Evolutionary conservation across 805 yeast genomes (phyloP).

Genomic region (Kuraishia borneana): DNA sequence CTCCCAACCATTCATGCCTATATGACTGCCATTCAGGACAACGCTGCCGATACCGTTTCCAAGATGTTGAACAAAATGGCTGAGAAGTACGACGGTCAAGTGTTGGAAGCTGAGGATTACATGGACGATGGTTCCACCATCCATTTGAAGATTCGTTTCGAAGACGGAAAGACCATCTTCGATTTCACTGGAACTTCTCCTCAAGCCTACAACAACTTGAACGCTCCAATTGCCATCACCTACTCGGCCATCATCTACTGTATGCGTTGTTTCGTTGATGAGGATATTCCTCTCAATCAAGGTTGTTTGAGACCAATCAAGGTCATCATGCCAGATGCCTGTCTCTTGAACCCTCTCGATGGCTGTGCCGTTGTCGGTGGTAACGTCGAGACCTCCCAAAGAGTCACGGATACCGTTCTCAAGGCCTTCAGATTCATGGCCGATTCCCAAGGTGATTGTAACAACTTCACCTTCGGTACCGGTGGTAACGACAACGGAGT

Average conservation of each 20-base stretch:
- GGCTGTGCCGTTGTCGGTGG: constrained; percentile 95
- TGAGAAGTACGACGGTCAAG: constrained; percentile 24
- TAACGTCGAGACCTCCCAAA: constrained; percentile 89
- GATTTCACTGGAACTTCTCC: constrained; percentile 82
- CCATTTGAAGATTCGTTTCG: constrained; percentile 35
- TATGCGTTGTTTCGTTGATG: constrained; percentile 72
- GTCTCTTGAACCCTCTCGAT: constrained; percentile 61
- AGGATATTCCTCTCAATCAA: constrained; percentile 85
- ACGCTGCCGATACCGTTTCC: constrained; percentile 67
- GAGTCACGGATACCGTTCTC: constrained; percentile 81
- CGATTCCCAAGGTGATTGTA: constrained; percentile 93
- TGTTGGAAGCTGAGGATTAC: constrained; percentile 45
- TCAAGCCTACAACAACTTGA: constrained; percentile 82
- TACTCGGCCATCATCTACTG: constrained; percentile 84
- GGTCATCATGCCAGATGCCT: constrained; percentile 50
- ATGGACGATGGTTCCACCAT: constrained; percentile 80
- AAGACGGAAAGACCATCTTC: constrained; percentile 52
- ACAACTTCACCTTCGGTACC: constrained; percentile 85
- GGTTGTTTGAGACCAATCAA: constrained; percentile 81
- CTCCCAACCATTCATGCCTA: constrained; percentile 50
- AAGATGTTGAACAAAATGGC: constrained; percentile 33
- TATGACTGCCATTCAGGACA: constrained; percentile 74
- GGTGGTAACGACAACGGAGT: constrained; percentile 46
- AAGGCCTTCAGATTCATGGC: constrained; percentile 86
- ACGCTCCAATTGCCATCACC: constrained; percentile 88